phyloP scores from a whole-genome alignment of 2,329 filamentous ascomycete genomes.

The Pseudophaeomoniella oleicola region DNA sequence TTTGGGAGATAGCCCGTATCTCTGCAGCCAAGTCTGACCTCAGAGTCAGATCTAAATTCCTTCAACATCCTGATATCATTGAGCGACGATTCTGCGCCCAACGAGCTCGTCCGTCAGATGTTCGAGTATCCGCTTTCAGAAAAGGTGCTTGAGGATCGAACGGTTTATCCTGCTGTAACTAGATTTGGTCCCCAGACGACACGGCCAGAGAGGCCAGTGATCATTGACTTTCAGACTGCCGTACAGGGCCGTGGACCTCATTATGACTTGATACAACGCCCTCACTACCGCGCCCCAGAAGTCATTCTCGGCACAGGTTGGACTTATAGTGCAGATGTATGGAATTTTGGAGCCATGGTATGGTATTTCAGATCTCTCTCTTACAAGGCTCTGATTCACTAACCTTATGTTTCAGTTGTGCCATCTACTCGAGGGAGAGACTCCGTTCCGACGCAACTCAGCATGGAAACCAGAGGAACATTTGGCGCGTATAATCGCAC shows the following conservation, averaged over 20 bases:
- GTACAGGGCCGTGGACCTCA: conserved; percentile 21
- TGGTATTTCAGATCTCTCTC: too few relatives aligned
- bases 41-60: conserved; percentile 24
- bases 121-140: conserved; percentile 16
- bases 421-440: conserved; percentile 3
- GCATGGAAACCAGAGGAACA: conserved; percentile 2
- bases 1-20: conserved; percentile 3
- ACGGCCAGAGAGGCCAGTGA: conserved; percentile 13
- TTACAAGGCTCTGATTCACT: neutral
- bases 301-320: conserved; percentile 24
- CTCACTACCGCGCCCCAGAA: conserved; percentile 25
- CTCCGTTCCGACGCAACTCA: conserved; percentile 1
- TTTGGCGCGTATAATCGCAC: conserved; percentile 3
- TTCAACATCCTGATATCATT: conserved; percentile 27
- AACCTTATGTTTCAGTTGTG: neutral
- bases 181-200: conserved; percentile 15
- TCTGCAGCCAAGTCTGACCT: conserved; percentile 7
- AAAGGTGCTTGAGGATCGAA: conserved; percentile 17
- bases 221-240: conserved; percentile 25
- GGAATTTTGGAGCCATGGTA: conserved; percentile 18
- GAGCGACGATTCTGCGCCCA: conserved; percentile 15
- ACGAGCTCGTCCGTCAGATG: conserved; percentile 19
- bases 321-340: conserved; percentile 24
- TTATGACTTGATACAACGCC: conserved; percentile 33
- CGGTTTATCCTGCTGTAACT: conserved; percentile 19